phyloP scores from a whole-genome alignment of 129 eudicot species.

The Arctium minus region DNA sequence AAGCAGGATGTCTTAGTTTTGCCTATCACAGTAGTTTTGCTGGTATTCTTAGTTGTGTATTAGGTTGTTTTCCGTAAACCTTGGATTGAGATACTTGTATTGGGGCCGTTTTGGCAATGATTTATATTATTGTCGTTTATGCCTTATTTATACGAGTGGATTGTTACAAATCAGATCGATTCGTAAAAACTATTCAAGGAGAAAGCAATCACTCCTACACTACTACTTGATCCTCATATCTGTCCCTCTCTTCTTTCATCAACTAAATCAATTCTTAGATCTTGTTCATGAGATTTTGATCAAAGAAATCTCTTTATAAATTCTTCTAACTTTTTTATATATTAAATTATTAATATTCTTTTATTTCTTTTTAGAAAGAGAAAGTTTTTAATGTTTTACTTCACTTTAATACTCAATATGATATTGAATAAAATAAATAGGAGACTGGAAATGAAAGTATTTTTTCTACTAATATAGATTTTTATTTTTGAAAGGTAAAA shows the following conservation, averaged over 20 bases:
- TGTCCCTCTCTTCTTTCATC: background rate
- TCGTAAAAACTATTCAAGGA: background rate
- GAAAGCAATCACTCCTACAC: background rate
- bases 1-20: too few species aligned
- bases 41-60: too few species aligned
- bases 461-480: too few species aligned
- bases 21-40: too few species aligned
- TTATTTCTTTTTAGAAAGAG: background rate
- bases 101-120: too few species aligned
- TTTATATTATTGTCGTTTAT: too few species aligned
- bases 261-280: constrained; percentile 5
- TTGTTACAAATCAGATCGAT: background rate
- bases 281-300: background rate
- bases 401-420: background rate
- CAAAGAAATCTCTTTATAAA: background rate
- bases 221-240: background rate
- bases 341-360: background rate
- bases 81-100: too few species aligned
- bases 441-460: background rate
- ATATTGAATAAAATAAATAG: too few species aligned
- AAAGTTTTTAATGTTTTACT: background rate
- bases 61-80: too few species aligned
- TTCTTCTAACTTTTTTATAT: background rate
- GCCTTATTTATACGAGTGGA: too few species aligned
- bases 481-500: too few species aligned